Base-by-base conservation (phyloP, 371 early-diverging fungal genomes). In the Actinomortierella wolfii region DNA sequence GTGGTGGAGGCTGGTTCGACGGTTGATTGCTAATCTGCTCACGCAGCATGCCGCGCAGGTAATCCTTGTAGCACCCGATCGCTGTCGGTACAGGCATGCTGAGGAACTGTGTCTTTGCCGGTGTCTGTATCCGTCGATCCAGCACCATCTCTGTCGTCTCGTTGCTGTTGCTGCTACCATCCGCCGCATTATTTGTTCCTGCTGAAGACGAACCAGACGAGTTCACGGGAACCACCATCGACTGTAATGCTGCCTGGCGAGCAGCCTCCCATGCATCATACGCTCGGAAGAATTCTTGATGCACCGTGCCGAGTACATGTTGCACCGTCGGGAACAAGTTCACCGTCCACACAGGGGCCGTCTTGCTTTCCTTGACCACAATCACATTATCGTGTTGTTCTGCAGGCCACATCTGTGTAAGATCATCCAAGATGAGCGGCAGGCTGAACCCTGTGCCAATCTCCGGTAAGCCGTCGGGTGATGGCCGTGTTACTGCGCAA, bases 321-420 rank as follows among this genome's bases (percentile, higher is more conserved):
- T 86, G 85, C 1, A 90, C 86, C 51, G 85, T 82, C 3, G 90
- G 89, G 55, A 86, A 88, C 43, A 92, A 59, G 20, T 83, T 78
- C 7, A 92, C 92, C 46, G 85, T 85, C 92, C 92, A 92, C 5
- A 87, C 82, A 4, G 74, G 58, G 0, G 81, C 75, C 25, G 78
- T 78, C 18, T 59, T 59, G 53, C 79, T 82, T 34, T 85, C 81
- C 54, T 82, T 83, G 48, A 92, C 90, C 49, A 89, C 90, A 57
- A 92, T 89, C 52, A 92, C 88, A 60, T 90, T 89, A 55, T 90
- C 91, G 45, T 88, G 91, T 56, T 92, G 93, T 14, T 90, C 89
- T 13, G 65, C 28, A 7, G 89, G 89, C 93, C 93, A 92, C 88
- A 89, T 89, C 9, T 80, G 78, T 8, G 83, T 86, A 70, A 88